Evolutionary conservation across 805 yeast genomes (phyloP), one percentile per base, ranked within the genome.

Genomic region (Starmerella tilneyi): DNA sequence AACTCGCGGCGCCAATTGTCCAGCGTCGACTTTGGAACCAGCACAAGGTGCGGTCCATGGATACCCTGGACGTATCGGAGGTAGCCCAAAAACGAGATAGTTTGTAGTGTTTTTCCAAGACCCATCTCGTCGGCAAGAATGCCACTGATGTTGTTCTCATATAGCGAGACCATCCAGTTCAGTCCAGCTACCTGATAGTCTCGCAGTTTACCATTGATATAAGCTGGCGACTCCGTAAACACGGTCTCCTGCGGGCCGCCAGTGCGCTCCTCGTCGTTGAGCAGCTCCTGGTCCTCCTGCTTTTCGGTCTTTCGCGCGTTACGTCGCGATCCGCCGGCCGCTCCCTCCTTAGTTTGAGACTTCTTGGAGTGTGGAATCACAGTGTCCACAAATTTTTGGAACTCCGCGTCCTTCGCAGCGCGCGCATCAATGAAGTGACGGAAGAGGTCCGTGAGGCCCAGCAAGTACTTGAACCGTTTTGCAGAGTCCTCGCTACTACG

Each of bases 91-190:
- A 89, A 92, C 1, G 97, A 76, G 38, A 89, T 85, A 0, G 97
- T 89, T 64, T 89, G 98, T 46, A 92, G 68, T 5, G 98, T 89
- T 63, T 89, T 89, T 46, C 98, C 98, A 32, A 89, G 71, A 3
- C 98, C 98, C 98, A 92, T 89, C 62, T 89, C 98, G 65, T 89
- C 98, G 11, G 98, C 98, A 41, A 89, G 67, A 37, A 89, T 92
- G 17, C 98, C 98, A 9, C 94, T 81, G 35, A 89, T 71, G 55
- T 81, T 75, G 63, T 89, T 85, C 54, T 88, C 95, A 61, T 86
- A 84, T 28, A 89, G 65, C 0, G 94, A 78, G 16, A 89, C 80
- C 58, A 89, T 71, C 98, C 98, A 89, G 64, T 92, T 92, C 42
- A 89, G 72, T 41, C 98, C 98, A 59, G 86, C 96, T 24, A 89